A percentile compares a stretch with the other conserved stretches of the same genome.
These are phyloP conservation scores for Lathyrus tuberosus DNA, from an alignment of 306 rosid species.

Conservation along the genomic window DNA sequence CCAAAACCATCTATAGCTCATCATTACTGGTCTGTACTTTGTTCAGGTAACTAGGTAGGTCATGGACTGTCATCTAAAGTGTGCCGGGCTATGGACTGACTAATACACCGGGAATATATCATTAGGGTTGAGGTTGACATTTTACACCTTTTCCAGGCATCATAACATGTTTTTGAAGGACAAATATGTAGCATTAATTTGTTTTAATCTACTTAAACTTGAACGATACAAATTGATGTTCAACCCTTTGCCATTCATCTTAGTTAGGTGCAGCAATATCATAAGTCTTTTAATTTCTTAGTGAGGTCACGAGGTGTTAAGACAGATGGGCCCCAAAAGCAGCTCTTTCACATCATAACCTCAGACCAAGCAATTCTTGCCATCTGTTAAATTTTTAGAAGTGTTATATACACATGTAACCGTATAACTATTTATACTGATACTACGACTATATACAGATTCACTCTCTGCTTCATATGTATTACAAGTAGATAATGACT, in stretches of 20 bases:
- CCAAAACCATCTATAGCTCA: neutral
- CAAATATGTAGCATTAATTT: neutral
- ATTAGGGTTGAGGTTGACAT: neutral
- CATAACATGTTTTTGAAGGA: neutral
- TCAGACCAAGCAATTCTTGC: neutral
- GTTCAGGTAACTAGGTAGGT: neutral
- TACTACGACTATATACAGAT: neutral
- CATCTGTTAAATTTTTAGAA: neutral
- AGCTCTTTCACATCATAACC: neutral
- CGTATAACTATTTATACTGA: constrained; percentile 19
- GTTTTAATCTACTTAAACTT: neutral
- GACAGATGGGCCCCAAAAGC: neutral
- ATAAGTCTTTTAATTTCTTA: neutral
- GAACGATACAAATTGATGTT: neutral
- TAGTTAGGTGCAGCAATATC: neutral
- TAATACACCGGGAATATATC: neutral
- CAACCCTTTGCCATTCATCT: neutral
- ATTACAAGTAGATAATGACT: constrained; percentile 2
- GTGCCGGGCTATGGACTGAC: neutral
- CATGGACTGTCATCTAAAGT: neutral
- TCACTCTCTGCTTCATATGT: neutral
- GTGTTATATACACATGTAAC: constrained; percentile 4
- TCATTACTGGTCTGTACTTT: neutral
- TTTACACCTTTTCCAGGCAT: neutral
- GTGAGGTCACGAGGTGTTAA: neutral